phyloP scores from a whole-genome alignment of 2,329 filamentous ascomycete species.

The Beauveria caledonica region DNA sequence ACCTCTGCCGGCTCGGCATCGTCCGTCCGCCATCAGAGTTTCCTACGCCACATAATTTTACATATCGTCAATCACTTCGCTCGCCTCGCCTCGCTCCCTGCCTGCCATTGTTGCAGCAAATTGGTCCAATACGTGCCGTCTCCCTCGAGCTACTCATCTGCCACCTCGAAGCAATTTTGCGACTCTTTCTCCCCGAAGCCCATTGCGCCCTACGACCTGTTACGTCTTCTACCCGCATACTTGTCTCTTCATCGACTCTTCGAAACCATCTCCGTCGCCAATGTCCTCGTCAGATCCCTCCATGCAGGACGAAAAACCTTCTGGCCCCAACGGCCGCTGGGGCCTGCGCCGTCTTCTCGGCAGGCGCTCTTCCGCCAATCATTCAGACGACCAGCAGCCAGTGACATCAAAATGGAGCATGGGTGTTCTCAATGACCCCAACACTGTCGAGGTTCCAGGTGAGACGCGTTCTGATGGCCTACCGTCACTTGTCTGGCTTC shows the following conservation, averaged over 20 bases:
- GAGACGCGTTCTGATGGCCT: constrained; percentile 19
- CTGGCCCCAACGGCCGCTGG: neutral
- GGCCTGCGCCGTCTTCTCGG: constrained; percentile 13
- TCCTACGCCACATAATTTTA: neutral
- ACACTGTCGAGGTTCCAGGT: constrained; percentile 86
- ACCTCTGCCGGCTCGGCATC: neutral
- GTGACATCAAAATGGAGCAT: constrained; percentile 46
- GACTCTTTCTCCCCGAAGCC: neutral
- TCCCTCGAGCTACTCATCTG: neutral
- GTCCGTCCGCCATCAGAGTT: neutral
- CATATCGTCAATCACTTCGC: neutral
- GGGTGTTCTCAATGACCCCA: constrained; percentile 74
- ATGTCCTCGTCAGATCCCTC: constrained; percentile 8
- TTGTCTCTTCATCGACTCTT: neutral
- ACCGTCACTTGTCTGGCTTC: neutral
- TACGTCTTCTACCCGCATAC: no score
- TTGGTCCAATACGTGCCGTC: neutral
- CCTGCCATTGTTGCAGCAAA: neutral
- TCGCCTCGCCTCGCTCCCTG: neutral
- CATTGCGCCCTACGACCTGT: neutral
- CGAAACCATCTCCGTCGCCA: neutral
- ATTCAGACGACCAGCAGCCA: constrained; percentile 8
- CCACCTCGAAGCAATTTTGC: neutral
- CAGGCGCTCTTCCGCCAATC: constrained; percentile 3
- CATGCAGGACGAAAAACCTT: constrained; percentile 4